A percentile compares a stretch with the other conserved stretches of the same genome.
phyloP scores from a whole-genome alignment of 306 rosid genomes.

The Luffa acutangula region DNA sequence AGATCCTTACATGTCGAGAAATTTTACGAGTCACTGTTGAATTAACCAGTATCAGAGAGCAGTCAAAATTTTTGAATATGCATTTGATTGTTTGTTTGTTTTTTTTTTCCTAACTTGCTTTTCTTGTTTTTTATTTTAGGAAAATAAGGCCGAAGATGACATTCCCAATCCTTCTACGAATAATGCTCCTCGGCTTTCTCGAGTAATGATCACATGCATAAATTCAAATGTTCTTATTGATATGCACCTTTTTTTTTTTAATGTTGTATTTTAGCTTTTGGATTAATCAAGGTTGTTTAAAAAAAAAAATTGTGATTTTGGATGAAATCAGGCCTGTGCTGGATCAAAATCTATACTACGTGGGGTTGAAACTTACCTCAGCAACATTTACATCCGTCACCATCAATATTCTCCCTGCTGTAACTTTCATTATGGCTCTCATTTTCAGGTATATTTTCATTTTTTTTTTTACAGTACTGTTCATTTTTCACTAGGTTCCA shows the following conservation, averaged over 20 bases:
- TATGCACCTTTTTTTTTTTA: not conserved
- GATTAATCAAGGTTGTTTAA: not conserved
- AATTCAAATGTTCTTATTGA: not conserved
- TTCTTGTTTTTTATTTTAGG: slow-evolving; percentile 16
- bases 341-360: slow-evolving; percentile 78
- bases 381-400: slow-evolving; percentile 86
- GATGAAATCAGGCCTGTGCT: slow-evolving; percentile 71
- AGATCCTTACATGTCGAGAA: not conserved
- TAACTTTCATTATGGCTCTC: slow-evolving; percentile 86
- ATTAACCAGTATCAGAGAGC: too few relatives aligned
- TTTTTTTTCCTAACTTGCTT: not conserved
- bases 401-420: slow-evolving; percentile 78
- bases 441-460: slow-evolving; percentile 56
- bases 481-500: not conserved
- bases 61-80: too few relatives aligned
- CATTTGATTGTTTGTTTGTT: too few relatives aligned
- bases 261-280: not conserved
- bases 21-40: too few relatives aligned
- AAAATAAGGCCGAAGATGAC: slow-evolving; percentile 94
- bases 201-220: slow-evolving; percentile 53
- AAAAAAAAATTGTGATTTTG: not conserved
- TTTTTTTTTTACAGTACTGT: not conserved
- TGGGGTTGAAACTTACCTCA: slow-evolving; percentile 88
- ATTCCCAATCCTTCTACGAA: slow-evolving; percentile 64
- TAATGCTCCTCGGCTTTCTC: slow-evolving; percentile 67